Conservation (phyloP, 768 basidiomycete genomes). For the Amanita subjunquillea region DNA sequence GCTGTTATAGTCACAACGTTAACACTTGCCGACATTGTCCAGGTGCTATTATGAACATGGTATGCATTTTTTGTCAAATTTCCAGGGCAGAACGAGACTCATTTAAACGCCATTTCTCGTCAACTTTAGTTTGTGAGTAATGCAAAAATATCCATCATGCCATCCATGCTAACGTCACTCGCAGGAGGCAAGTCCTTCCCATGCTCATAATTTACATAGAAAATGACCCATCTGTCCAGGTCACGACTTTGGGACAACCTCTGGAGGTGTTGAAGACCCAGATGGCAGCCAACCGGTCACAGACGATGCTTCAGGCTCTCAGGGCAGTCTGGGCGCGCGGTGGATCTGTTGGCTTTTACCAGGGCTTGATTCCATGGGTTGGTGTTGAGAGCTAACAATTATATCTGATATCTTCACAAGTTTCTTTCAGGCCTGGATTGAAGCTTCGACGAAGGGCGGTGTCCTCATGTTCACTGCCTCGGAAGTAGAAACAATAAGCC, state of each 20-base stretch:
- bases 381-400: slow-evolving; percentile 13
- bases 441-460: slow-evolving; percentile 96
- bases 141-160: background rate
- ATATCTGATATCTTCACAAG: background rate
- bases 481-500: slow-evolving; percentile 73
- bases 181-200: slow-evolving; percentile 57
- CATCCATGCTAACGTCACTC: background rate
- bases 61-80: slow-evolving; percentile 23
- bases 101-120: background rate
- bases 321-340: slow-evolving; percentile 87
- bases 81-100: too few species aligned
- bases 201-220: slow-evolving; percentile 1
- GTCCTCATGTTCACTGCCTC: slow-evolving; percentile 95
- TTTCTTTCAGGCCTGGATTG: slow-evolving; percentile 84
- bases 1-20: background rate
- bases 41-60: slow-evolving; percentile 99
- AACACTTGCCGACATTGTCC: slow-evolving; percentile 1
- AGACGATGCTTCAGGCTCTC: slow-evolving; percentile 82
- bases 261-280: slow-evolving; percentile 98
- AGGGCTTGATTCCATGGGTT: slow-evolving; percentile 98
- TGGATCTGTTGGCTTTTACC: slow-evolving; percentile 85
- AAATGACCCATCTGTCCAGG: slow-evolving; percentile 33
- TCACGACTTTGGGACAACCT: slow-evolving; percentile 96
- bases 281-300: slow-evolving; percentile 95
- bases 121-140: slow-evolving; percentile 4